Evolutionary conservation across 805 yeast genomes (phyloP).

Genomic region (Wickerhamomyces pijperi): DNA sequence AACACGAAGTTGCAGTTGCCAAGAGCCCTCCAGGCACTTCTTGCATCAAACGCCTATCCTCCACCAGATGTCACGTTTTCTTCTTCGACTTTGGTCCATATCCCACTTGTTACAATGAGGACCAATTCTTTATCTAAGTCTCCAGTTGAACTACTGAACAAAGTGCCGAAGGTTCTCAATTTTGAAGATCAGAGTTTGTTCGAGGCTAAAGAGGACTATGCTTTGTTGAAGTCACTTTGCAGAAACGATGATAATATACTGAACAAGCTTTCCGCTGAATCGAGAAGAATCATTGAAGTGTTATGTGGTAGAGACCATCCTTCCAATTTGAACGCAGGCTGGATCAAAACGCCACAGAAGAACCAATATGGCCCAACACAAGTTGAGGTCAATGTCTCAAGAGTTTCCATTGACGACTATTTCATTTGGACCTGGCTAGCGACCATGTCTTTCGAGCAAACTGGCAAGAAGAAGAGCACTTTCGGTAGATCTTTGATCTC

Average conservation of each 20-base stretch:
- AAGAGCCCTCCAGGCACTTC: slow-evolving; percentile 48
- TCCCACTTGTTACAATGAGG: slow-evolving; percentile 52
- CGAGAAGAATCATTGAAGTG: slow-evolving; percentile 40
- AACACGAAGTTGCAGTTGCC: slow-evolving; percentile 49
- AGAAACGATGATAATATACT: slow-evolving; percentile 45
- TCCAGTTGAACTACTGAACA: slow-evolving; percentile 48
- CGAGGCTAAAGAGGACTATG: slow-evolving; percentile 67
- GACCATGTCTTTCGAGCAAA: slow-evolving; percentile 63
- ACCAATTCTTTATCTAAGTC: slow-evolving; percentile 28
- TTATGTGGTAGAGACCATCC: slow-evolving; percentile 24
- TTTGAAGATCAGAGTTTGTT: slow-evolving; percentile 64
- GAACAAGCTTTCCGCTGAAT: slow-evolving; percentile 61
- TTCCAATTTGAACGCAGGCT: slow-evolving; percentile 28
- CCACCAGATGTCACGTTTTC: slow-evolving; percentile 37
- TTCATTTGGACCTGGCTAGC: slow-evolving; percentile 90
- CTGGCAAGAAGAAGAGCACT: slow-evolving; percentile 46
- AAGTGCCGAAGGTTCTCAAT: slow-evolving; percentile 45
- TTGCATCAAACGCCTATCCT: slow-evolving; percentile 65
- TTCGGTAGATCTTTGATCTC: slow-evolving; percentile 78
- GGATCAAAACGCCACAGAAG: slow-evolving; percentile 24
- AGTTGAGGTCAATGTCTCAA: slow-evolving; percentile 29
- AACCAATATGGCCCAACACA: slow-evolving; percentile 9
- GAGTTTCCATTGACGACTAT: slow-evolving; percentile 73
- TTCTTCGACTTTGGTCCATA: slow-evolving; percentile 31
- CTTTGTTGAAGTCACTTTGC: slow-evolving; percentile 63